A percentile compares a stretch with the other conserved stretches of the same genome.
These are phyloP conservation scores for Bathelium albidoporum DNA, from an alignment of 495 filamentous ascomycete genomes.

Conservation along the genomic window DNA sequence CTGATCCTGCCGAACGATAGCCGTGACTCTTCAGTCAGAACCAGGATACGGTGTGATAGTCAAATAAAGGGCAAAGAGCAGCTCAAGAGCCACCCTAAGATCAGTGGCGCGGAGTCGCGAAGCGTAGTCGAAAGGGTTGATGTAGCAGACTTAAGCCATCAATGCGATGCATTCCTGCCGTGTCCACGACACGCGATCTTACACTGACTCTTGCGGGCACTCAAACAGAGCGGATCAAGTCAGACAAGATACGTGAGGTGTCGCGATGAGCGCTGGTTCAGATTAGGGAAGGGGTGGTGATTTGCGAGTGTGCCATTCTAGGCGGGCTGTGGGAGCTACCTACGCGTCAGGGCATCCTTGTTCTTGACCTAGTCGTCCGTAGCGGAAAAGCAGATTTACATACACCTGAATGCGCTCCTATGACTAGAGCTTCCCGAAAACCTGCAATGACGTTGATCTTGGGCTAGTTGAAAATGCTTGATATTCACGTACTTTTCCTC, in stretches of 20 bases:
- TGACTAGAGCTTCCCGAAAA: no score
- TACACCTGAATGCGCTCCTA: no score
- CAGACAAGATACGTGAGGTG: no score
- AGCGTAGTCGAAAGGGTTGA: background rate
- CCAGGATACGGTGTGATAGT: no score
- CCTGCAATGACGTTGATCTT: no score
- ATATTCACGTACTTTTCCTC: no score
- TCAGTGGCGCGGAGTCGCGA: background rate
- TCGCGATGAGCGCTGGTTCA: background rate
- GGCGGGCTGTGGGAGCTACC: background rate
- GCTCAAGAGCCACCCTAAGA: background rate
- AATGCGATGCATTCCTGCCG: background rate
- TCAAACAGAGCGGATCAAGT: no score
- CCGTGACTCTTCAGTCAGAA: no score
- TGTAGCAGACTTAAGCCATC: background rate
- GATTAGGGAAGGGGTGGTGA: no score
- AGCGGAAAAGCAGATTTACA: background rate
- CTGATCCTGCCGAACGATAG: background rate
- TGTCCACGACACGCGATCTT: background rate
- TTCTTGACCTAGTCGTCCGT: no score
- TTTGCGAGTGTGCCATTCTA: background rate
- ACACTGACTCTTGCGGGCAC: background rate
- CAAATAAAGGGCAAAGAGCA: no score
- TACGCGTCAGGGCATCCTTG: background rate
- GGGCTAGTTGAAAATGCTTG: no score